Evolutionary conservation across 108 stramenopile genomes (phyloP), one percentile per base, ranked within the genome.

Genomic region (Hondaea fermentalgiana): DNA sequence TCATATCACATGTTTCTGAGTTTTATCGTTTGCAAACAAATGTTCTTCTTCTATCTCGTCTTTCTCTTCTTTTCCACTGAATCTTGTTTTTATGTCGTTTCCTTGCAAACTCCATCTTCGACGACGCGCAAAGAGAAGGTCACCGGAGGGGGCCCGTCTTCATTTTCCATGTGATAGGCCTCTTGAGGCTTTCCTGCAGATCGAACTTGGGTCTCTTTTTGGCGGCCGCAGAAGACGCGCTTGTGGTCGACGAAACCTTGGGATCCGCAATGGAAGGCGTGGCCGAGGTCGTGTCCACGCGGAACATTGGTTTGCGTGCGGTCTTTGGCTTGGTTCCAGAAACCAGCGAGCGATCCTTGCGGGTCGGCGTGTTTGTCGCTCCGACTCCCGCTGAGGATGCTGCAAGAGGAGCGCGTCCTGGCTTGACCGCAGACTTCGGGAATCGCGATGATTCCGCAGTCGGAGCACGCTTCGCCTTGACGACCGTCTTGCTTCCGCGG

Each of bases 81-180:
- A 69, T 16, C 25, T 69, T 69, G 5, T 69, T 42, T 42, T 57
- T 28, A 1, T 8, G 42, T 69, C 1, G 2, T 8, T 42, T 10
- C 25, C 1, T 14, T 69, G 10, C 64, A 17, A 69, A 23, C 21
- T 17, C 25, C 8, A 17, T 69, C 64, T 42, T 8, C 3, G 64
- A 17, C 12, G 64, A 23, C 25, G 14, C 35, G 42, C 21, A 2
- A 17, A 69, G 42, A 69, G 1, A 2, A 3, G 4, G 6, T 35
- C 23, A 83, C 12, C 76, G 76, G 6, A 83, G 76, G 0, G 76
- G 76, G 49, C 76, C 76, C 3, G 49, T 47, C 51, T 83, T 83
- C 76, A 83, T 83, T 23, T 83, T 53, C 76, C 76, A 83, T 47
- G 76, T 83, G 51, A 83, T 83, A 6, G 76, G 76, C 12, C 76